Base-by-base conservation (phyloP, 768 basidiomycete species). In the Podaxis mareebaensis region DNA sequence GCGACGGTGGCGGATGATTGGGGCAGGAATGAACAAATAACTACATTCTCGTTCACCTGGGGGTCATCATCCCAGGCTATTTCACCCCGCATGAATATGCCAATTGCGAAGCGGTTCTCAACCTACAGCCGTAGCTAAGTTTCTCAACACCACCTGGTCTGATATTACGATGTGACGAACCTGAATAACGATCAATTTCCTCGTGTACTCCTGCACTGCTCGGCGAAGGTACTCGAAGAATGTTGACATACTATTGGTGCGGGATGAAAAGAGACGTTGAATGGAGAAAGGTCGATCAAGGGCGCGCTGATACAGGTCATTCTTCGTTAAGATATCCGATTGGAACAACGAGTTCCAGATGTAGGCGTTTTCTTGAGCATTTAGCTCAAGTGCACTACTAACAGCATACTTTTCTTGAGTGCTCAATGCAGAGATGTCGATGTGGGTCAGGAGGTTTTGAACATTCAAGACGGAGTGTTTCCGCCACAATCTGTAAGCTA, bases 291-390 rank as follows among this genome's bases (percentile, higher is more conserved):
- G 85, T 2, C 78, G 80, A 42, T 79, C 73, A 10, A 90, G 75
- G 4, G 80, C 74, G 22, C 83, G 76, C 51, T 83, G 79, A 59
- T 80, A 80, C 12, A 90, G 70, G 66, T 89, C 86, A 26, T 75
- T 69, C 3, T 72, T 67, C 0, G 76, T 79, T 59, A 90, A 70
- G 26, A 89, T 85, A 61, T 88, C 85, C 0, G 88, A 90, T 1
- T 80, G 80, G 62, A 85, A 68, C 3, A 90, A 74, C 1, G 86
- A 88, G 66, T 89, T 89, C 86, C 87, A 90, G 49, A 89, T 73
- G 46, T 79, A 77, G 1, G 81, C 76, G 67, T 85, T 76, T 20
- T 81, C 76, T 5, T 76, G 70, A 2, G 72, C 73, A 26, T 75
- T 71, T 4, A 86, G 68, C 10, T 70, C 71, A 6, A 89, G 69